A percentile compares a stretch with the other conserved stretches of the same genome.
phyloP scores from a whole-genome alignment of 805 yeast species.

The Yamadazyma sp. region DNA sequence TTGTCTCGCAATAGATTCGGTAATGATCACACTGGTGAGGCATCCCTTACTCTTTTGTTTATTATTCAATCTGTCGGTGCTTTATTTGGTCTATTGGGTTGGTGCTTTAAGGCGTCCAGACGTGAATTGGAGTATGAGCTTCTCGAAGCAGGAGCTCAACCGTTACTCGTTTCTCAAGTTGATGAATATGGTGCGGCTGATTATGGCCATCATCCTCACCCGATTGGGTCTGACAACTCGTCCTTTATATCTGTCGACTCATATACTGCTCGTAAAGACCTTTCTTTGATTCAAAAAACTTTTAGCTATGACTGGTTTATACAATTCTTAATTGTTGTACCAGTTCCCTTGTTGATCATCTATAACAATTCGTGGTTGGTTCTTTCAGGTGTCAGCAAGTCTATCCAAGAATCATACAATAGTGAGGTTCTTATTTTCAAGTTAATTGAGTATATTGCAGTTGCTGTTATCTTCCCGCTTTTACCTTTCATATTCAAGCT shows the following conservation, averaged over 20 bases:
- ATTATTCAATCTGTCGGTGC: slow-evolving; percentile 47
- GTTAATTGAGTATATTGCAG: slow-evolving; percentile 27
- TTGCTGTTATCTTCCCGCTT: slow-evolving; percentile 46
- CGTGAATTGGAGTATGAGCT: slow-evolving; percentile 14
- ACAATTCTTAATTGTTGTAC: slow-evolving; percentile 69
- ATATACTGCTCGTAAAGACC: slow-evolving; percentile 12
- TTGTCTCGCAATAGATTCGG: slow-evolving; percentile 41
- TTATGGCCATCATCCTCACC: slow-evolving; percentile 11
- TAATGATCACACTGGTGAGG: slow-evolving; percentile 55
- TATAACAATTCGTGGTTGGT: slow-evolving; percentile 55
- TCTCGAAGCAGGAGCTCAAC: slow-evolving; percentile 20
- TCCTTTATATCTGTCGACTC: slow-evolving; percentile 25
- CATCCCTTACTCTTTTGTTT: slow-evolving; percentile 47
- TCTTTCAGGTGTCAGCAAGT: slow-evolving; percentile 65
- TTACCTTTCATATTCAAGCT: slow-evolving; percentile 71
- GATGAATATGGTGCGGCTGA: slow-evolving; percentile 21
- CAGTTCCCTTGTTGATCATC: slow-evolving; percentile 56
- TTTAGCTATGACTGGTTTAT: slow-evolving; percentile 78
- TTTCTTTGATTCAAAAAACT: slow-evolving; percentile 30
- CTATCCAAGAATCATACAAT: slow-evolving; percentile 62
- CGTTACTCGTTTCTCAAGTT: slow-evolving; percentile 25
- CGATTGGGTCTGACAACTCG: slow-evolving; percentile 15
- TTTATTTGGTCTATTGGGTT: slow-evolving; percentile 52
- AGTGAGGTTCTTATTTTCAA: slow-evolving; percentile 40
- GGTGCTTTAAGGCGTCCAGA: slow-evolving; percentile 29